Evolutionary conservation across 208 protist species (phyloP), one percentile per base, ranked within the genome.

Genomic region (Strigomonas culicis): DNA sequence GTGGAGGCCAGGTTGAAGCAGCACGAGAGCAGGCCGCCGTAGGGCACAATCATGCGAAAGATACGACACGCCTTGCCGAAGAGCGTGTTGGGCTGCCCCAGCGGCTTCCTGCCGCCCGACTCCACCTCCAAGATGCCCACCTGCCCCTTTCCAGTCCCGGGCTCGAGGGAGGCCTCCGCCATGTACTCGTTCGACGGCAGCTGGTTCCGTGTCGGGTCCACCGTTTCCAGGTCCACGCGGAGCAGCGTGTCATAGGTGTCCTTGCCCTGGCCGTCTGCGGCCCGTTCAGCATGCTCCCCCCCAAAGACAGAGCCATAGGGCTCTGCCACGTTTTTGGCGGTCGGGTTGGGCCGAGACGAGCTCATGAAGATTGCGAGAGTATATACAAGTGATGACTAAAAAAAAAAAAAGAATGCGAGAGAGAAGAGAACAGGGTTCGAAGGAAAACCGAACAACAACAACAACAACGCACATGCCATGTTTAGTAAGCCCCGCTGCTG

Each of bases 1-100:
- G 72, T 61, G 11, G 67, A 69, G 24, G 71, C 65, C 4, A 90
- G 62, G 64, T 78, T 92, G 68, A 90, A 80, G 32, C 56, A 66
- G 51, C 53, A 66, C 21, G 82, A 59, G 6, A 79, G 30, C 25
- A 86, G 27, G 44, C 79, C 79, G 10, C 84, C 85, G 21, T 59
- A 71, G 2, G 85, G 82, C 2, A 91, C 51, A 19, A 90, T 59
- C 50, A 75, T 36, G 30, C 74, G 65, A 30, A 84, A 69, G 34
- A 39, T 10, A 39, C 34, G 34, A 4, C 19, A 25, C 56, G 27
- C 21, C 28, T 77, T 68, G 43, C 75, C 69, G 47, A 52, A 13
- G 47, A 4, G 13, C 7, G 47, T 52, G 46, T 19, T 4, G 46
- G 8, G n/a, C 51, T 49, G 11, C 8, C 25, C 30, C 28, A 43